Conservation (phyloP, 352 stramenopile species). For the Phytophthora macrochlamydospora region DNA sequence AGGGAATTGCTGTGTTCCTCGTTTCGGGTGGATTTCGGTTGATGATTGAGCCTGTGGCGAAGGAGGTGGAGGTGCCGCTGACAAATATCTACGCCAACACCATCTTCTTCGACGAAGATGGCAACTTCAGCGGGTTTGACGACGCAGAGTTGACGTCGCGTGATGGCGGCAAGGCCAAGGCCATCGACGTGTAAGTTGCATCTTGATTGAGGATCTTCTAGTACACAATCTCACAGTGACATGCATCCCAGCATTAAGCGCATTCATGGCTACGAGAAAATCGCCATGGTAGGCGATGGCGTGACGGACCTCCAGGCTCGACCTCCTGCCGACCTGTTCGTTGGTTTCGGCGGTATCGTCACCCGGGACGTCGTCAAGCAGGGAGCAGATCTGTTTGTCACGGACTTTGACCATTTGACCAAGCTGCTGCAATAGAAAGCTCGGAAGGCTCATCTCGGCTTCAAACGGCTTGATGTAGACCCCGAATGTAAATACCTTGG, state of each 20-base stretch:
- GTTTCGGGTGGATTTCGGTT: slow-evolving; percentile 98
- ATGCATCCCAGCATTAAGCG: slow-evolving; percentile 81
- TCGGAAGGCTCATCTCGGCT: not conserved
- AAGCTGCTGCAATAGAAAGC: slow-evolving; percentile 48
- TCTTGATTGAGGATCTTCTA: too few relatives aligned
- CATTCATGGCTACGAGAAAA: slow-evolving; percentile 90
- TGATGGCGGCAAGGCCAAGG: slow-evolving; percentile 80
- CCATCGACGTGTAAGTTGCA: slow-evolving; percentile 67
- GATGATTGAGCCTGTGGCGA: slow-evolving; percentile 98
- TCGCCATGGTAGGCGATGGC: slow-evolving; percentile 99
- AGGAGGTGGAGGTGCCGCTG: slow-evolving; percentile 81
- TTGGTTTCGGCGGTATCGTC: slow-evolving; percentile 98
- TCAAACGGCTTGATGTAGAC: slow-evolving; percentile 2
- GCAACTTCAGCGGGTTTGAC: slow-evolving; percentile 95
- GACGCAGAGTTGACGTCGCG: slow-evolving; percentile 93
- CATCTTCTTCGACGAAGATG: slow-evolving; percentile 93
- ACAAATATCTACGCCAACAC: slow-evolving; percentile 98
- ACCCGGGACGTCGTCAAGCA: slow-evolving; percentile 92
- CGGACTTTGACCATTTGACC: slow-evolving; percentile 93
- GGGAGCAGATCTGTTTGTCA: slow-evolving; percentile 97
- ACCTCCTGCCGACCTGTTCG: slow-evolving; percentile 96
- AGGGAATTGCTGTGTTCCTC: slow-evolving; percentile 95
- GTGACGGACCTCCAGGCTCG: slow-evolving; percentile 98
- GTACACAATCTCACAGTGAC: too few relatives aligned
- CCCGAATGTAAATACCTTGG: not conserved